Base-by-base conservation (phyloP, 495 filamentous ascomycete genomes). In the Podospora comata region DNA sequence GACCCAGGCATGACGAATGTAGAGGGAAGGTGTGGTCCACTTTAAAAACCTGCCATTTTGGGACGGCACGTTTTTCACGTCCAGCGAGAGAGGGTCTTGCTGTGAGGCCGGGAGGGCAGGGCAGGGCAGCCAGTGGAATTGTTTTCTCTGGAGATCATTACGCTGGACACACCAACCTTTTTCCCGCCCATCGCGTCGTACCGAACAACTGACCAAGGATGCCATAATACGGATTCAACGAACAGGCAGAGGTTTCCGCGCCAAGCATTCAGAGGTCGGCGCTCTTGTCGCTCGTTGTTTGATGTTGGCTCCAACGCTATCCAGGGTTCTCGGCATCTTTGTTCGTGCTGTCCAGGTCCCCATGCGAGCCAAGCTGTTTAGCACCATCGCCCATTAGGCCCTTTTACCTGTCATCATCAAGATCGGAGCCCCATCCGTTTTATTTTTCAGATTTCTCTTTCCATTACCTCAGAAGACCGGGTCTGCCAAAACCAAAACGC, bases 1-100 rank as follows among this genome's bases (percentile, higher is more conserved):
- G 70, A 65, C n/a, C 61, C 64, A 64, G 64, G 39, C 39, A 48
- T 48, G 39, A 48, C 39, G 39, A 67, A 16, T 63, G 32, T 13
- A 63, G 61, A 39, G 34, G 20, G 61, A 63, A 63, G 61, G 61
- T 11, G 32, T 20, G 61, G 23, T 32, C 30, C 65, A 32, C 59
- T 23, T 23, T 61, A 28, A 64, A 64, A 65, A 63, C 65, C 61
- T 62, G 65, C 65, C 57, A 26, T 63, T 63, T 55, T 63, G 20
- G 65, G 34, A 62, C 59, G 57, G 28, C 28, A 34, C n/a, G 56
- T 23, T n/a, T 44, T 63, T 13, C 56, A 66, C 28, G 39, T 67
- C 27, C 56, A 62, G 30, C 27, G 27, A 30, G 27, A 28, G 32
- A n/a, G 26, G 53, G 27, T 30, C 54, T 4, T 53, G 54, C 27